These are phyloP conservation scores for Teunomyces stri DNA, from an alignment of 805 yeast species.

Conservation along the genomic window DNA sequence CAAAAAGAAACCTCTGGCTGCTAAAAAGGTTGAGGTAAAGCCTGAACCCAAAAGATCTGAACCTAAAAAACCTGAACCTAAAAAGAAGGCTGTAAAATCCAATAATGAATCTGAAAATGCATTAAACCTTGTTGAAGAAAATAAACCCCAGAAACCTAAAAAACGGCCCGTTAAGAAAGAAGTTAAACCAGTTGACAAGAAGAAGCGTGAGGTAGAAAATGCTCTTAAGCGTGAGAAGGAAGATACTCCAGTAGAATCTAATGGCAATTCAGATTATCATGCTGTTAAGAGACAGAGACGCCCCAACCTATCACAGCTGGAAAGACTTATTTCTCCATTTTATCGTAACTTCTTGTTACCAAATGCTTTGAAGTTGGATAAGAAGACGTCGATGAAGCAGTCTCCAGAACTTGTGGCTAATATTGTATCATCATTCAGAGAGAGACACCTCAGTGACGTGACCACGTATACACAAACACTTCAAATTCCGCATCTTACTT, in stretches of 20 bases:
- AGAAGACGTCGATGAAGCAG: constrained; percentile 15
- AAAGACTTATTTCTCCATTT: constrained; percentile 19
- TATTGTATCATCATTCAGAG: constrained; percentile 16
- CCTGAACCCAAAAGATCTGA: background rate
- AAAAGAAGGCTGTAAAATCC: constrained; percentile 4
- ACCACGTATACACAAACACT: constrained; percentile 16
- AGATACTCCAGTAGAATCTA: background rate
- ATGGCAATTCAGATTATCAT: constrained; percentile 1
- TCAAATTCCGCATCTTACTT: constrained; percentile 14
- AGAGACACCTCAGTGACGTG: constrained; percentile 28
- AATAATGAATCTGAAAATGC: constrained; percentile 4
- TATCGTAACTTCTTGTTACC: constrained; percentile 21
- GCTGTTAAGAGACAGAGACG: constrained; percentile 8
- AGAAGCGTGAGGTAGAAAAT: constrained; percentile 8
- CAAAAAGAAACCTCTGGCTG: background rate
- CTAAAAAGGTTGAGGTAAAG: constrained; percentile 6
- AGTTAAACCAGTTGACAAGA: constrained; percentile 4
- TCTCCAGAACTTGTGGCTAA: constrained; percentile 13
- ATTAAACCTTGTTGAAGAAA: background rate
- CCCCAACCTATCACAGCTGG: constrained; percentile 6
- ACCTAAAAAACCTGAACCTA: background rate
- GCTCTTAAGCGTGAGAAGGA: constrained; percentile 6
- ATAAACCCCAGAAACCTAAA: constrained; percentile 3
- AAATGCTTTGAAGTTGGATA: constrained; percentile 15
- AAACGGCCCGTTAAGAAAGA: constrained; percentile 8